A percentile compares a stretch with the other conserved stretches of the same genome.
phyloP scores from a whole-genome alignment of 345 rosid genomes.

The Rhodomyrtus tomentosa region DNA sequence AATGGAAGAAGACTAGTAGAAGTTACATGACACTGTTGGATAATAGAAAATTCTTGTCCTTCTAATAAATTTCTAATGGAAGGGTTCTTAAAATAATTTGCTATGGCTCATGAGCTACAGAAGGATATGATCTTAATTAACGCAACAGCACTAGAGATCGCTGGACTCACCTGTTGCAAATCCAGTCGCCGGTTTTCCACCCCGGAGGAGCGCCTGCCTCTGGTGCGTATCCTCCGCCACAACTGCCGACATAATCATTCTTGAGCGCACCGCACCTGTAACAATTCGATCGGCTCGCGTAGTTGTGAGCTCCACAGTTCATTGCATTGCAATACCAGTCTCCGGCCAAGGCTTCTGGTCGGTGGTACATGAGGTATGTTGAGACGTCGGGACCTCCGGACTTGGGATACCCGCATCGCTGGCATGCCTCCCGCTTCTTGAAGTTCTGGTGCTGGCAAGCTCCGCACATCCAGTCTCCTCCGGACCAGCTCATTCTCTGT shows the following conservation, averaged over 20 bases:
- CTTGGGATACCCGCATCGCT: conserved; percentile 31
- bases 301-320: conserved; percentile 88
- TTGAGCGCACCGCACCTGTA: conserved; percentile 55
- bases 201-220: conserved; percentile 53
- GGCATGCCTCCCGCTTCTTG: conserved; percentile 38
- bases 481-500: conserved; percentile 12
- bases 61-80: not conserved
- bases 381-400: conserved; percentile 33
- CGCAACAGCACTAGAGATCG: not conserved
- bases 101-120: not conserved
- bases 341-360: conserved; percentile 56
- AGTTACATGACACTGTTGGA: not conserved
- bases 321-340: conserved; percentile 90
- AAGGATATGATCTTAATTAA: not conserved
- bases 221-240: conserved; percentile 4
- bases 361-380: conserved; percentile 6
- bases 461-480: conserved; percentile 41
- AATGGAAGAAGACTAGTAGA: not conserved
- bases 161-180: conserved; percentile 49
- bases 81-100: not conserved
- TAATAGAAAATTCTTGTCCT: not conserved
- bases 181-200: conserved; percentile 97
- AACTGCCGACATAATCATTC: conserved; percentile 15
- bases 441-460: conserved; percentile 43
- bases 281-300: conserved; percentile 74